These are phyloP conservation scores for Clarireedia monteithiana DNA, from an alignment of 2,329 filamentous ascomycete species.

Conservation along the genomic window DNA sequence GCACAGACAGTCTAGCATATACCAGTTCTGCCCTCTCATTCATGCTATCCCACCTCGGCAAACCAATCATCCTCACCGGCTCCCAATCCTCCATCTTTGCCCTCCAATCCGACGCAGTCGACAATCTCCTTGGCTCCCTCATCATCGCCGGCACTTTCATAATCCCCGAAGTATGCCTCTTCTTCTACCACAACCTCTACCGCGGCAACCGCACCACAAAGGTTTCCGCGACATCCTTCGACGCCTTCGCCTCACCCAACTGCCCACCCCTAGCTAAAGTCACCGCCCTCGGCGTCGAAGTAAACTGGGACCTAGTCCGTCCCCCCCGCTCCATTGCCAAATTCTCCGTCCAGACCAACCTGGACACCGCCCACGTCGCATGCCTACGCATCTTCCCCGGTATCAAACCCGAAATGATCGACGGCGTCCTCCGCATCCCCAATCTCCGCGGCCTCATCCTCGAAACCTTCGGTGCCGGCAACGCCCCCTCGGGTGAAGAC, in stretches of 20 bases:
- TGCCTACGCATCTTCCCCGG: slow-evolving; percentile 66
- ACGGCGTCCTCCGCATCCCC: slow-evolving; percentile 54
- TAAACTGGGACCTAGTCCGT: slow-evolving; percentile 55
- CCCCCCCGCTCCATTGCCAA: slow-evolving; percentile 49
- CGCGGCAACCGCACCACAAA: slow-evolving; percentile 64
- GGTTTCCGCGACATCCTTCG: slow-evolving; percentile 59
- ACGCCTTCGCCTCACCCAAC: slow-evolving; percentile 62
- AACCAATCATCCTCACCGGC: slow-evolving; percentile 61
- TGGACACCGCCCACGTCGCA: slow-evolving; percentile 59
- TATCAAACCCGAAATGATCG: slow-evolving; percentile 63
- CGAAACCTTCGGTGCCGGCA: slow-evolving; percentile 67
- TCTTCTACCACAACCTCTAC: slow-evolving; percentile 65
- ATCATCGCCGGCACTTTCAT: slow-evolving; percentile 67
- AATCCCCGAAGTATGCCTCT: slow-evolving; percentile 67
- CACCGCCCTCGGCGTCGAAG: slow-evolving; percentile 50
- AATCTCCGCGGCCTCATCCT: slow-evolving; percentile 59
- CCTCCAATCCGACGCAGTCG: slow-evolving; percentile 63
- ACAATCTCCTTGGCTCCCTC: slow-evolving; percentile 62
- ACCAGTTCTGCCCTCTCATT: slow-evolving; percentile 65
- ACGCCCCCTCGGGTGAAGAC: slow-evolving; percentile 58
- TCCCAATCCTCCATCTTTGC: slow-evolving; percentile 61
- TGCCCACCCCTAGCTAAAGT: slow-evolving; percentile 56
- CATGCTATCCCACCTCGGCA: slow-evolving; percentile 65
- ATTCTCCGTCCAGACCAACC: slow-evolving; percentile 53
- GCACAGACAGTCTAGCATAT: slow-evolving; percentile 63